A percentile compares a stretch with the other conserved stretches of the same genome.
phyloP scores from a whole-genome alignment of 257 asterid species.

The Asclepias syriaca region DNA sequence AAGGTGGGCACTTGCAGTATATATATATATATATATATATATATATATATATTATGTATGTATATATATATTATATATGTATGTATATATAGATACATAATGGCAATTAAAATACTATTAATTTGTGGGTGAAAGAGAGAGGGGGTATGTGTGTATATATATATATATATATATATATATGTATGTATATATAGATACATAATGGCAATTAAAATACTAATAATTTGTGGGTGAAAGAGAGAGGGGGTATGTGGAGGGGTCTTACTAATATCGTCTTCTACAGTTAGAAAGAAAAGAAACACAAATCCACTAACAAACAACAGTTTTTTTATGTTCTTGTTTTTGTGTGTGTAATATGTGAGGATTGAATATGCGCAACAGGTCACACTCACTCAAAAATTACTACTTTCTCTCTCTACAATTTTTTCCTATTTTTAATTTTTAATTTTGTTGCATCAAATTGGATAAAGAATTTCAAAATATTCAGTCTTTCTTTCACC shows the following conservation, averaged over 20 bases:
- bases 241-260: not conserved
- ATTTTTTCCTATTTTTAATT: no score
- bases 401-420: not conserved
- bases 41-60: no score
- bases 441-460: not conserved
- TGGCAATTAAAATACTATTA: not conserved
- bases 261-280: slow-evolving; percentile 37
- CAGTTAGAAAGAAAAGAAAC: slow-evolving; percentile 28
- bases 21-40: slow-evolving; percentile 1
- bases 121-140: slow-evolving; percentile 1
- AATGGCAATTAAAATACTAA: not conserved
- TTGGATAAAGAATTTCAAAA: slow-evolving; percentile 1
- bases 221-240: slow-evolving; percentile 2
- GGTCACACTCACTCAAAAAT: slow-evolving; percentile 44
- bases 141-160: not conserved
- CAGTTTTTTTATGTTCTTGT: not conserved
- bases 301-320: slow-evolving; percentile 39
- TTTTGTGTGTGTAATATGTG: slow-evolving; percentile 13
- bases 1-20: slow-evolving; percentile 6
- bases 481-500: not conserved
- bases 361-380: slow-evolving; percentile 58
- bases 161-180: no score
- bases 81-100: not conserved
- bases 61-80: no score
- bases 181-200: not conserved